Base-by-base conservation (phyloP, 441 rosid genomes). In the Pelargonium australe region DNA sequence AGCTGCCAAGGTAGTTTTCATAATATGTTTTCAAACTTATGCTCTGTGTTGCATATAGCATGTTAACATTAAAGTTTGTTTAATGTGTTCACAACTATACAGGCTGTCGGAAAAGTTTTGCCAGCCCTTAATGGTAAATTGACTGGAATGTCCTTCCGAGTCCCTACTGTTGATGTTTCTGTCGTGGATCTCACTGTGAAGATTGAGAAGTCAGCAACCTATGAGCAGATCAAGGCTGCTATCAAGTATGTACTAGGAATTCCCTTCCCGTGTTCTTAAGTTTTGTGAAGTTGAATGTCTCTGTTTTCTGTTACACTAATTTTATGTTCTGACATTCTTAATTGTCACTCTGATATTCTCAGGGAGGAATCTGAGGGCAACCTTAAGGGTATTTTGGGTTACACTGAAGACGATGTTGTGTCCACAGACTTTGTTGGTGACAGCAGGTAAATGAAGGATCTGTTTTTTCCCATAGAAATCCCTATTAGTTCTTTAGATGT, bases 91-190 rank as follows among this genome's bases (percentile, higher is more conserved):
- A 6, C 14, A 19, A 57, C 58, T 14, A 11, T 16, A 0, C 25
- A 85, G 92, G 95, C 92, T 44, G 97, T 89, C 16, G 95, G 97
- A 62, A 90, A 87, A 66, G 97, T 90, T 61, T 77, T 90, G 63
- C 97, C 92, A 0, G 45, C 76, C 4, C 89, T 90, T 3, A 87
- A 85, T 28, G 95, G 97, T 19, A 90, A 89, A 72, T 71, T 90
- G 78, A 87, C 97, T 2, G 97, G 97, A 77, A 90, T 90, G 97
- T 11, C 97, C 37, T 89, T 90, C 92, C 90, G 97, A 17, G 97
- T 90, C 17, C 97, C 95, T 2, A 90, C 91, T 0, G 92, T 85
- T 6, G 97, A 90, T 74, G 95, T 90, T 2, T 89, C 95, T 12
- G 97, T 90, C 68, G 97, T 90, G 63, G 95, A 89, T 66, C 92